These are phyloP conservation scores for Cyberlindnera samutprakarnensis DNA, from an alignment of 805 yeast species.

Conservation along the genomic window DNA sequence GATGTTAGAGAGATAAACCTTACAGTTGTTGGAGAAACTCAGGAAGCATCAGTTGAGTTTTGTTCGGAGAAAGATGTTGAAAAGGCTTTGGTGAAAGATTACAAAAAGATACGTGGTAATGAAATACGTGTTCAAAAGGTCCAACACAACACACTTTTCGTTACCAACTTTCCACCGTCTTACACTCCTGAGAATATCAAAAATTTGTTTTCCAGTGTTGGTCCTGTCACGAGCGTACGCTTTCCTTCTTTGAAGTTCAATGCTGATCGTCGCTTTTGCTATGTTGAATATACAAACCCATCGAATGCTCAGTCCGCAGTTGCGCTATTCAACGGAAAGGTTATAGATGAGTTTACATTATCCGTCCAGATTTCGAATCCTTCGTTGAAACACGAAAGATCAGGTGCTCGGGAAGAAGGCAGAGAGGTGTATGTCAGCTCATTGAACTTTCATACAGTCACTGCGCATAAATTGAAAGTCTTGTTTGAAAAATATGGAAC, in stretches of 20 bases:
- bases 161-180: conserved; percentile 64
- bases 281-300: conserved; percentile 45
- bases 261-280: conserved; percentile 62
- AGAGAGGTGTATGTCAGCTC: conserved; percentile 52
- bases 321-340: conserved; percentile 30
- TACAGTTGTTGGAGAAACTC: conserved; percentile 7
- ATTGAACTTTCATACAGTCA: conserved; percentile 38
- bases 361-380: conserved; percentile 62
- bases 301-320: conserved; percentile 41
- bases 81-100: conserved; percentile 54
- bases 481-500: conserved; percentile 44
- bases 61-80: conserved; percentile 37
- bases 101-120: conserved; percentile 35
- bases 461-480: conserved; percentile 29
- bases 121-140: conserved; percentile 40
- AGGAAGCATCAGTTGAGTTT: conserved; percentile 56
- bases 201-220: conserved; percentile 32
- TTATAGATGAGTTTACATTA: conserved; percentile 32
- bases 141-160: conserved; percentile 53
- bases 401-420: conserved; percentile 43
- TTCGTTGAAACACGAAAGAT: conserved; percentile 28
- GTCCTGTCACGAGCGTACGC: conserved; percentile 42
- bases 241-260: conserved; percentile 56
- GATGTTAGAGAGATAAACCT: conserved; percentile 30
- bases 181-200: conserved; percentile 33